Conservation (phyloP, 2,329 filamentous ascomycete species). For the Phialophora tarda region DNA sequence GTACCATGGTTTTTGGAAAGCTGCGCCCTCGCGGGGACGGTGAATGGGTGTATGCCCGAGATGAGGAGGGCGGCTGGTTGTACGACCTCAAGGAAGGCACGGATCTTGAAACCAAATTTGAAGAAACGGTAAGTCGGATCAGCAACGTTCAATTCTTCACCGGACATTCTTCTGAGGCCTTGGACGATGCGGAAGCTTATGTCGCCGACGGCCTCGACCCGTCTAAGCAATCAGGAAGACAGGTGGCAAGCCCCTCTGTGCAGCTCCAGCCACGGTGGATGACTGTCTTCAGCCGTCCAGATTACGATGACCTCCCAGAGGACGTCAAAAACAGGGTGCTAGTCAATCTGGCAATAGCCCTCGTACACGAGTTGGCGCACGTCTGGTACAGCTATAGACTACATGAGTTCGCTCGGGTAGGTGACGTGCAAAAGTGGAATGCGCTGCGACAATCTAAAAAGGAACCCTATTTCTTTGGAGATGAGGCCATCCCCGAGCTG, state of each 20-base stretch:
- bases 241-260: not conserved
- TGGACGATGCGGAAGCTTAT: not conserved
- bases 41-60: not conserved
- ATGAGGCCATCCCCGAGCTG: not conserved
- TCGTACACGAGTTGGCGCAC: conserved; percentile 4
- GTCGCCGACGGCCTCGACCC: not conserved
- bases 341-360: not conserved
- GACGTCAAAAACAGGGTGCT: not conserved
- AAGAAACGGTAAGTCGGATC: not conserved
- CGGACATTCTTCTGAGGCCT: not conserved
- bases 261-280: not conserved
- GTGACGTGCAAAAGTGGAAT: not conserved
- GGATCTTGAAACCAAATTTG: not conserved
- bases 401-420: not conserved
- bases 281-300: not conserved
- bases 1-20: not conserved
- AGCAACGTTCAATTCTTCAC: not conserved
- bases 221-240: not conserved
- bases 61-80: not conserved
- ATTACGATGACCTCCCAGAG: not conserved
- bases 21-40: not conserved
- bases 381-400: not conserved
- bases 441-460: not conserved
- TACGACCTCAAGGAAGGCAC: not conserved
- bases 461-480: not conserved